A percentile compares a stretch with the other conserved stretches of the same genome.
phyloP scores from a whole-genome alignment of 2,329 filamentous ascomycete genomes.

The Colletotrichum tofieldiae region DNA sequence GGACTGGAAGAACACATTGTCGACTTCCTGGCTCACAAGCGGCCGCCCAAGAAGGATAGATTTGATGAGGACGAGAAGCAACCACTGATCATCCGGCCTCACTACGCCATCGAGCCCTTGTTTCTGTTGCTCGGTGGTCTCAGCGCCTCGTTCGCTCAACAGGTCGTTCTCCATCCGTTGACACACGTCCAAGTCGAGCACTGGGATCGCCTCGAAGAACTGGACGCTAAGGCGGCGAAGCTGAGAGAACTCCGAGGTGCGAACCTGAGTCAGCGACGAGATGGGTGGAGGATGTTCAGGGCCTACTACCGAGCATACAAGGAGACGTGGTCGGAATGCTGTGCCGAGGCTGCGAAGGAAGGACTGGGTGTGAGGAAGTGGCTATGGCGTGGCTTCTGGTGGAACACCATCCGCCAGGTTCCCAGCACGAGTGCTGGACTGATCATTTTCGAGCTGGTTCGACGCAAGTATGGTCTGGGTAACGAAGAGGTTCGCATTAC shows the following conservation, averaged over 20 bases:
- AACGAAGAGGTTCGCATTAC: conserved; percentile 75
- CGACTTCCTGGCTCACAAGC: conserved; percentile 64
- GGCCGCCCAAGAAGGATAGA: conserved; percentile 50
- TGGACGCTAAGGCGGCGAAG: conserved; percentile 73
- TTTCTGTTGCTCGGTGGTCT: conserved; percentile 81
- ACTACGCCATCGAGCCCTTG: conserved; percentile 82
- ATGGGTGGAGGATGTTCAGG: conserved; percentile 69
- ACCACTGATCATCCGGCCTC: conserved; percentile 74
- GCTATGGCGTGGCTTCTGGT: conserved; percentile 81
- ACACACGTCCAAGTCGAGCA: conserved; percentile 80
- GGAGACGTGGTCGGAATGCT: conserved; percentile 76
- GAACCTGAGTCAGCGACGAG: conserved; percentile 52
- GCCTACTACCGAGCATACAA: conserved; percentile 81
- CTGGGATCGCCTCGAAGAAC: conserved; percentile 80
- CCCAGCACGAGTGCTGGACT: conserved; percentile 83
- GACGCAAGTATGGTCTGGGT: conserved; percentile 79
- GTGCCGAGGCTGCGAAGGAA: conserved; percentile 68
- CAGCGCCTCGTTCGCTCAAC: conserved; percentile 78
- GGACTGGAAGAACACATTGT: conserved; percentile 68
- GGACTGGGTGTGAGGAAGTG: conserved; percentile 72
- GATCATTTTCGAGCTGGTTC: conserved; percentile 84
- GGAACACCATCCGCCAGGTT: conserved; percentile 80
- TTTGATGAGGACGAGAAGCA: conserved; percentile 51
- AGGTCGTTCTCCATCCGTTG: conserved; percentile 79
- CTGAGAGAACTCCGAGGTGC: conserved; percentile 55